Conservation (phyloP, 768 basidiomycete genomes). For the Udeniomyces megalosporus region DNA sequence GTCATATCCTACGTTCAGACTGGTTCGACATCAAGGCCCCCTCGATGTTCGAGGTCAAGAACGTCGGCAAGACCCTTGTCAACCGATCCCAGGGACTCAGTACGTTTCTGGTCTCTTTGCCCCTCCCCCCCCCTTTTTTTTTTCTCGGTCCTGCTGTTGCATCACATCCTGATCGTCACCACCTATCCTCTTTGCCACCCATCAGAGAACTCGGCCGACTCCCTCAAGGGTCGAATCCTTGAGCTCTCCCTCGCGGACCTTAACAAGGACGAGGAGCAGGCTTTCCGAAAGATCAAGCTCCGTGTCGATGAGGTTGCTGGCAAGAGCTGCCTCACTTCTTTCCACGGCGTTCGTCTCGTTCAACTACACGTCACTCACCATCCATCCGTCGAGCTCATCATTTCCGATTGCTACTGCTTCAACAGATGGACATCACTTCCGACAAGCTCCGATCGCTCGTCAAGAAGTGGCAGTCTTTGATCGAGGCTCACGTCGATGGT, state of each 20-base stretch:
- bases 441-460: conserved; percentile 99
- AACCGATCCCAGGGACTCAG: conserved; percentile 97
- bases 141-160: not conserved
- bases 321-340: conserved; percentile 98
- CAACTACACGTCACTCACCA: not conserved
- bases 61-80: conserved; percentile 95
- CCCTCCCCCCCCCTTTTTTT: not conserved
- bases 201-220: conserved; percentile 95
- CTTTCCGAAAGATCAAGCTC: conserved; percentile 98
- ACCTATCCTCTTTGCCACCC: not conserved
- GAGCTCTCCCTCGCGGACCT: conserved; percentile 94
- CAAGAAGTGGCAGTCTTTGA: conserved; percentile 98
- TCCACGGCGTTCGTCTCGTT: conserved; percentile 50
- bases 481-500: conserved; percentile 92
- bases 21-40: conserved; percentile 99
- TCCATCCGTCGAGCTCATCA: not conserved
- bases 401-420: not conserved
- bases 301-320: conserved; percentile 77
- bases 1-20: conserved; percentile 37
- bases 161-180: not conserved
- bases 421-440: conserved; percentile 88
- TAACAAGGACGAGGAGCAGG: conserved; percentile 98
- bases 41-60: conserved; percentile 88
- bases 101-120: conserved; percentile 36
- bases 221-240: conserved; percentile 86